Evolutionary conservation across 148 eudicot genomes (phyloP).

Genomic region (Simmondsia chinensis): DNA sequence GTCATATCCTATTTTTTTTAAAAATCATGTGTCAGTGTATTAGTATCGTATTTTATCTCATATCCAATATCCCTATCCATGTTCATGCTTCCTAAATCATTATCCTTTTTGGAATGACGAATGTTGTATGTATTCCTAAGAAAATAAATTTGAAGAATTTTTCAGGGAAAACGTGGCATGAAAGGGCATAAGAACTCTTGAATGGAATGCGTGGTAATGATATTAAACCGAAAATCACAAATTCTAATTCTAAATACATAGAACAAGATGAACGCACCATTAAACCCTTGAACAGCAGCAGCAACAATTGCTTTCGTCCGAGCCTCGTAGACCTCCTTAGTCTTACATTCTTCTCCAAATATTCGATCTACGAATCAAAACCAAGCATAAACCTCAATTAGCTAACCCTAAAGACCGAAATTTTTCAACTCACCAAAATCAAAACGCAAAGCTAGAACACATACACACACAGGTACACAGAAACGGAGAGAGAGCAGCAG

Average conservation of each 20-base stretch:
- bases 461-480: not conserved
- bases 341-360: slow-evolving; percentile 67
- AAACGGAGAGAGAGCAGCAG: not conserved
- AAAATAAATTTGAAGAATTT: too few relatives aligned
- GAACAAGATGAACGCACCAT: slow-evolving; percentile 33
- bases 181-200: too few relatives aligned
- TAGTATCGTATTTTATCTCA: too few relatives aligned
- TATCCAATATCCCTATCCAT: too few relatives aligned
- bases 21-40: too few relatives aligned
- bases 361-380: slow-evolving; percentile 40
- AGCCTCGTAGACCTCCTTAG: slow-evolving; percentile 60
- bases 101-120: too few relatives aligned
- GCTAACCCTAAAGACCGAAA: slow-evolving; percentile 11
- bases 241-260: not conserved
- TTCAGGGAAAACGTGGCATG: too few relatives aligned
- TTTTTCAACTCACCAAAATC: not conserved
- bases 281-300: slow-evolving; percentile 85
- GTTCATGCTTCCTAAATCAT: too few relatives aligned
- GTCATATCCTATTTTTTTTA: too few relatives aligned
- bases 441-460: not conserved
- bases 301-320: slow-evolving; percentile 70
- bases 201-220: not conserved
- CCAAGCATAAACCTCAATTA: not conserved
- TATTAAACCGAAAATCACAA: not conserved
- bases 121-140: too few relatives aligned